phyloP scores from a whole-genome alignment of 2,329 filamentous ascomycete genomes.

The Cladosporium sp. region DNA sequence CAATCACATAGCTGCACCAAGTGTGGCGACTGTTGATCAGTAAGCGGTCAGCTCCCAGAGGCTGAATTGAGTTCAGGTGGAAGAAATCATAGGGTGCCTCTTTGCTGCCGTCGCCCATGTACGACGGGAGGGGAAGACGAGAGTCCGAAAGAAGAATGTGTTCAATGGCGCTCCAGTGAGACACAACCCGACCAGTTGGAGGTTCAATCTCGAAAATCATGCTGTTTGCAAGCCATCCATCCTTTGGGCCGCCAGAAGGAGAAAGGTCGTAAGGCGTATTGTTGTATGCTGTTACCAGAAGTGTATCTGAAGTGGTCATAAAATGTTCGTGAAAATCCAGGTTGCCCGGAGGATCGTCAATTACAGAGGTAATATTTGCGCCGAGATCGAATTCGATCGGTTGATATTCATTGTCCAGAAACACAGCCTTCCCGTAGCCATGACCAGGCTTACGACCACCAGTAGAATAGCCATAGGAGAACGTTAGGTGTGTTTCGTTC shows the following conservation, averaged over 20 bases:
- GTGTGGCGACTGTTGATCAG: constrained; percentile 22
- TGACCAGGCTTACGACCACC: constrained; percentile 19
- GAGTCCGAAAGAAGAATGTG: constrained; percentile 25
- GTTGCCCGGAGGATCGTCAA: constrained; percentile 9
- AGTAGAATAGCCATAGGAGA: constrained; percentile 20
- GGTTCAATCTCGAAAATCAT: constrained; percentile 43
- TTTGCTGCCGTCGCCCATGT: constrained; percentile 11
- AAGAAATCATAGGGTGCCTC: constrained; percentile 23
- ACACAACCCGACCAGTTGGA: constrained; percentile 37
- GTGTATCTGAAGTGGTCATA: constrained; percentile 28
- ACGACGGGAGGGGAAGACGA: constrained; percentile 12
- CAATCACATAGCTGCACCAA: constrained; percentile 23
- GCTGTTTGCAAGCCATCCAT: constrained; percentile 35
- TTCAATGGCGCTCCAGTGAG: constrained; percentile 39
- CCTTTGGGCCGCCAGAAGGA: constrained; percentile 28
- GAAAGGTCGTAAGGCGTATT: constrained; percentile 30
- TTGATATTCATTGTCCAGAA: constrained; percentile 21
- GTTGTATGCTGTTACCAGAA: constrained; percentile 31
- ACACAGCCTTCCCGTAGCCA: constrained; percentile 23
- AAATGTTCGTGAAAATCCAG: constrained; percentile 34
- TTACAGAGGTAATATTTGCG: constrained; percentile 12
- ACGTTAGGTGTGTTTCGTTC: constrained; percentile 17
- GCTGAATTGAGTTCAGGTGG: constrained; percentile 26
- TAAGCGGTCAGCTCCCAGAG: constrained; percentile 21
- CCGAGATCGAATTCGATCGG: constrained; percentile 11